A percentile compares a stretch with the other conserved stretches of the same genome.
Evolutionary conservation across 495 filamentous ascomycete genomes (phyloP).

Genomic region (Penicillium lagena): DNA sequence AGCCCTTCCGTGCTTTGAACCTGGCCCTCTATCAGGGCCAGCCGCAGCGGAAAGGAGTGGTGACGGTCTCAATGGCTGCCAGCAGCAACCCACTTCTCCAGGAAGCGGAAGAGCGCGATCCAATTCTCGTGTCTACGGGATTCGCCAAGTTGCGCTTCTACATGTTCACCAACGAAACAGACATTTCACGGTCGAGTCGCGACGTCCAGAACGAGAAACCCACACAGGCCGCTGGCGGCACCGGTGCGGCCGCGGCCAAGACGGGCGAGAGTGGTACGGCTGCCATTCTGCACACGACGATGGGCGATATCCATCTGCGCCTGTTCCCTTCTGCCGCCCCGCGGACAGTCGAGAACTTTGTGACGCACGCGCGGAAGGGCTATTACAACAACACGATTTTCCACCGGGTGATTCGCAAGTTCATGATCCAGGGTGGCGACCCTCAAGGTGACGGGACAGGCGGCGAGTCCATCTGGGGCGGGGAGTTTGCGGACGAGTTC

Average conservation of each 20-base stretch:
- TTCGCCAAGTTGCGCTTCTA: slow-evolving; percentile 92
- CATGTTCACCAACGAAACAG: slow-evolving; percentile 89
- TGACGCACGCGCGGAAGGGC: slow-evolving; percentile 76
- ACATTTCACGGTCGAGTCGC: slow-evolving; percentile 75
- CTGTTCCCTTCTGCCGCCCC: slow-evolving; percentile 91
- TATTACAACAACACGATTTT: slow-evolving; percentile 98
- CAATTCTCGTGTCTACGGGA: slow-evolving; percentile 78
- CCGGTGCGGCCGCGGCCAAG: slow-evolving; percentile 48
- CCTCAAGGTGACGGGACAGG: slow-evolving; percentile 93
- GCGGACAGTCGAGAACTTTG: slow-evolving; percentile 98
- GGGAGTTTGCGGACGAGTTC: slow-evolving; percentile 94
- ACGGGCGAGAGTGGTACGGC: slow-evolving; percentile 63
- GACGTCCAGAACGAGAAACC: slow-evolving; percentile 97
- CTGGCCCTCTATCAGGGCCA: slow-evolving; percentile 92
- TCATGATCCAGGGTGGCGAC: slow-evolving; percentile 95
- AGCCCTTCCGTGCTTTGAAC: slow-evolving; percentile 75
- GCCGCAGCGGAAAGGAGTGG: slow-evolving; percentile 82
- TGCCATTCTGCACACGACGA: slow-evolving; percentile 85
- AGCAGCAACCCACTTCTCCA: slow-evolving; percentile 87
- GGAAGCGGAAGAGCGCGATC: slow-evolving; percentile 87
- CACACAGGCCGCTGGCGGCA: slow-evolving; percentile 24
- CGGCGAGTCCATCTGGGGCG: slow-evolving; percentile 95
- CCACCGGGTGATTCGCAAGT: slow-evolving; percentile 94
- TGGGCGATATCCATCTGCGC: slow-evolving; percentile 91
- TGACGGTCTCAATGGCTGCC: slow-evolving; percentile 97